These are phyloP conservation scores for Yamadazyma akitaensis DNA, from an alignment of 805 yeast genomes.

Conservation along the genomic window DNA sequence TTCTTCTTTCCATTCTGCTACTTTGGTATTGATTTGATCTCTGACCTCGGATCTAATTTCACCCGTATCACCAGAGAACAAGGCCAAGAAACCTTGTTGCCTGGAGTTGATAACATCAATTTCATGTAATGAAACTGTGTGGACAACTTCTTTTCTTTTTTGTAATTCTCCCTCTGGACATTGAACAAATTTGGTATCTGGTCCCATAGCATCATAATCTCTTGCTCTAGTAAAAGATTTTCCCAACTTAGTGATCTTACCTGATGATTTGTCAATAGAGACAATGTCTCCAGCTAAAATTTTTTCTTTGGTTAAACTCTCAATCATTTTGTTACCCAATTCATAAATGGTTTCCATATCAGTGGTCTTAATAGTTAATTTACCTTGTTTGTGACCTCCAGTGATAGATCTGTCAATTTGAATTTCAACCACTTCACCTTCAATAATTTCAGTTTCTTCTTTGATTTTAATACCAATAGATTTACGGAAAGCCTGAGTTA, in stretches of 20 bases:
- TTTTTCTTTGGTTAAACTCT: constrained; percentile 89
- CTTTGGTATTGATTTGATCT: constrained; percentile 94
- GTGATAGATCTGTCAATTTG: constrained; percentile 90
- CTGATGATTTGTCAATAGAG: constrained; percentile 91
- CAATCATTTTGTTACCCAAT: constrained; percentile 90
- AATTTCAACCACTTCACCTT: constrained; percentile 98
- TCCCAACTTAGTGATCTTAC: constrained; percentile 91
- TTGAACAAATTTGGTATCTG: constrained; percentile 95
- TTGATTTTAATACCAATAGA: constrained; percentile 93
- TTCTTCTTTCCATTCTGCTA: constrained; percentile 98
- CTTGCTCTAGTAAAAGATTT: constrained; percentile 94
- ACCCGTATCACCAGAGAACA: constrained; percentile 95
- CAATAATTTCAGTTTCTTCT: constrained; percentile 95
- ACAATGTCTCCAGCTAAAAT: constrained; percentile 97
- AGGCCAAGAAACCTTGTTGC: constrained; percentile 95
- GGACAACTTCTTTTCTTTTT: constrained; percentile 91
- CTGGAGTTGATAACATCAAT: constrained; percentile 96
- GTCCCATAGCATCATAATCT: constrained; percentile 98
- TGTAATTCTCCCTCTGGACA: constrained; percentile 99
- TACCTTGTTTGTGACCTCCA: constrained; percentile 98
- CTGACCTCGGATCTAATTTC: constrained; percentile 95
- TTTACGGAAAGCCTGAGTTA: constrained; percentile 94
- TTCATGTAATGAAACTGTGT: constrained; percentile 96
- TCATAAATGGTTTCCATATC: constrained; percentile 99
- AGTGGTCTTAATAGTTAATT: constrained; percentile 93